Base-by-base conservation (phyloP, 176 grass and related monocot species). In the Puccinellia tenuiflora region DNA sequence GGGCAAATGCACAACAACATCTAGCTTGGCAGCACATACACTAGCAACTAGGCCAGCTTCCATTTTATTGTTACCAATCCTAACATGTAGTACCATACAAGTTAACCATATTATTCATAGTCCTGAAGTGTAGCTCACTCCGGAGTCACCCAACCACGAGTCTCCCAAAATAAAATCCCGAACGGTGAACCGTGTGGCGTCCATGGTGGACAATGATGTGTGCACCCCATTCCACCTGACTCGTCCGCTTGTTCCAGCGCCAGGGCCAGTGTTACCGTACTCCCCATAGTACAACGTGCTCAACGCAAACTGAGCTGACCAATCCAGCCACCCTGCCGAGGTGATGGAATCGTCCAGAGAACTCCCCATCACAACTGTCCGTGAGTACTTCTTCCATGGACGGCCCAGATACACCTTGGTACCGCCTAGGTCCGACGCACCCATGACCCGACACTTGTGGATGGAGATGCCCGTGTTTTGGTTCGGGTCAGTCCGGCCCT, bases 401-500 rank as follows among this genome's bases (percentile, higher is more conserved):
- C 92, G 81, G 33, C 93, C 96, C 0, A 98, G 89, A 48, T 95
- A 98, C 12, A 90, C 88, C 13, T 73, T 21, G 0, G 89, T 85
- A 38, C n/a, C 10, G 0, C 79, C 90, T 7, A 95, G 46, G 62
- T 98, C 92, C 4, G 80, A 34, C 8, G 87, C 11, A 26, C 60
- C 83, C 0, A 85, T 21, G 85, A 98, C 83, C 20, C 71, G 84
- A 10, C 89, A 93, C 59, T 82, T 79, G 40, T 95, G 91, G 80
- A 98, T 88, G 6, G 93, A 95, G 59, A 93, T 88, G 35, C 92
- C 89, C 0, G 96, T 93, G 80, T 92, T 93, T 24, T 98, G 87
- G 87, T 98, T 95, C 0, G 83, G 89, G 83, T 98, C 92, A 2
- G 8, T 43, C 21, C 92, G 91, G 53, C 90, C 91, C 54, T 98